These are phyloP conservation scores for Conticribra guillardii DNA, from an alignment of 108 stramenopile genomes.

Conservation along the genomic window DNA sequence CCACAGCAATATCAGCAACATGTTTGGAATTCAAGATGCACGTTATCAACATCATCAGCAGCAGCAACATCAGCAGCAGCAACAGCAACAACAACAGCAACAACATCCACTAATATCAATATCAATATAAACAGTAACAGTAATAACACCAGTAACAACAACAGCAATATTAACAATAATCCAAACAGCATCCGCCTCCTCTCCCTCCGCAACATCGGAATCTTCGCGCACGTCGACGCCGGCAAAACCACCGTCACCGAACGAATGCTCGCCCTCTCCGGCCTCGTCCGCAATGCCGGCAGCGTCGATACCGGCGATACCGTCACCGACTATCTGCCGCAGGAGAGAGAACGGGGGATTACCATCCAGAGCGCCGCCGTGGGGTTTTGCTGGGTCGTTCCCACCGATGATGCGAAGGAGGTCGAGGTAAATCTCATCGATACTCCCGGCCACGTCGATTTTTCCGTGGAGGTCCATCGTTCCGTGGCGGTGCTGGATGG, in stretches of 20 bases:
- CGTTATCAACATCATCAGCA: neutral
- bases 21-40: no score
- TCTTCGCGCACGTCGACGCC: conserved; percentile 99
- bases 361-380: conserved; percentile 98
- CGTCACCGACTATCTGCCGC: conserved; percentile 96
- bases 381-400: conserved; percentile 54
- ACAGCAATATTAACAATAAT: neutral
- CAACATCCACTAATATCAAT: neutral
- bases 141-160: neutral
- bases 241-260: conserved; percentile 99
- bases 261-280: conserved; percentile 95
- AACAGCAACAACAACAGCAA: neutral
- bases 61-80: neutral
- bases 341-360: conserved; percentile 98
- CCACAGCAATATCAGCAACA: no score
- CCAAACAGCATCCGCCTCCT: conserved; percentile 44
- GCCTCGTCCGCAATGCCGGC: conserved; percentile 79
- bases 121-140: conserved; percentile 1
- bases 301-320: conserved; percentile 96
- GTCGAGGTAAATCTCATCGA: conserved; percentile 88
- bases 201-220: conserved; percentile 88
- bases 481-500: conserved; percentile 97
- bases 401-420: conserved; percentile 43
- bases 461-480: conserved; percentile 97
- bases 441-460: conserved; percentile 99